Percentiles rank a stretch among this genome's conserved stretches.
phyloP scores from a whole-genome alignment of 352 stramenopile genomes.

The Plasmopara viticola region DNA sequence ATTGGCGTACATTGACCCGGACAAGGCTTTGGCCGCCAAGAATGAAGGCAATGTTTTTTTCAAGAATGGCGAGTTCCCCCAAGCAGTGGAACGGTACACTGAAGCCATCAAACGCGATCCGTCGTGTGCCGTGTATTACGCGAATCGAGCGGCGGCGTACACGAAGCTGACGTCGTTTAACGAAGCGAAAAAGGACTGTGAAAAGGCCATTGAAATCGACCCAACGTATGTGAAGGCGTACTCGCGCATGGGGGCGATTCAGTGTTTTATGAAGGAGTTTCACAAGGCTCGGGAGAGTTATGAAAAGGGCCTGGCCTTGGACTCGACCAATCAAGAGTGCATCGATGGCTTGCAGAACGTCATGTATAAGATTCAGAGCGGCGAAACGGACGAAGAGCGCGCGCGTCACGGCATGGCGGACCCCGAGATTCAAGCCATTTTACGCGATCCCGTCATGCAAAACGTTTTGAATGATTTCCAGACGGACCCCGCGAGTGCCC shows the following conservation, averaged over 20 bases:
- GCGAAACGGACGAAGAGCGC: conserved; percentile 94
- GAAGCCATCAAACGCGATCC: conserved; percentile 99
- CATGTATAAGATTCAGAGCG: conserved; percentile 90
- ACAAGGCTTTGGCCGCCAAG: conserved; percentile 96
- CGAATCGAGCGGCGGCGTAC: conserved; percentile 97
- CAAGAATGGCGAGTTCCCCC: conserved; percentile 91
- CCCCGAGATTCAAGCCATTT: conserved; percentile 97
- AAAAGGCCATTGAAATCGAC: conserved; percentile 98
- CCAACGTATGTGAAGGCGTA: conserved; percentile 99
- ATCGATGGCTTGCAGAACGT: conserved; percentile 94
- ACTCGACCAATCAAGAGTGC: conserved; percentile 94
- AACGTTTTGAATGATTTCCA: conserved; percentile 98
- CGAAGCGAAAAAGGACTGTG: conserved; percentile 90
- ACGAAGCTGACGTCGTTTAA: conserved; percentile 97
- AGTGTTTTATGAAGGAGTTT: conserved; percentile 99
- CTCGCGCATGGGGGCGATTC: conserved; percentile 97
- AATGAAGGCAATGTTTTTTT: conserved; percentile 98
- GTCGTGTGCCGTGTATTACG: conserved; percentile 96
- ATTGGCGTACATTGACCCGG: conserved; percentile 94
- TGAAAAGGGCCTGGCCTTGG: conserved; percentile 92
- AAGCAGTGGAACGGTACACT: conserved; percentile 92
- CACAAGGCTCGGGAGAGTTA: conserved; percentile 98
- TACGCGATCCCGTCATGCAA: conserved; percentile 96
- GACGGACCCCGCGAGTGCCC: conserved; percentile 88
- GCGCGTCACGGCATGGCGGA: conserved; percentile 97